These are phyloP conservation scores for Cercophora samala DNA, from an alignment of 495 filamentous ascomycete species.

Conservation along the genomic window DNA sequence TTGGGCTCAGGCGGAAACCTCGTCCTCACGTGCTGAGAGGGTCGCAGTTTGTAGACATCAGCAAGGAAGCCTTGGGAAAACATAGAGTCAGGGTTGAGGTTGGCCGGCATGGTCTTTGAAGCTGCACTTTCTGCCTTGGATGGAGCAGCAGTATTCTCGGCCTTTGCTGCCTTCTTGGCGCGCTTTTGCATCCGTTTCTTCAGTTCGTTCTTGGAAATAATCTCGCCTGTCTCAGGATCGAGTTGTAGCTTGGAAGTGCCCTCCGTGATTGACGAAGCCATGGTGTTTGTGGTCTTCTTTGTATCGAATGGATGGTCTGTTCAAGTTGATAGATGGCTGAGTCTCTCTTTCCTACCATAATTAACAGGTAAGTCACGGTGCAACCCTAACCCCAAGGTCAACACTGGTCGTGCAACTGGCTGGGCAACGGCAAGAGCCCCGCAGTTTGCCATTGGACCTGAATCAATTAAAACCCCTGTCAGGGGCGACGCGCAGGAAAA, in stretches of 20 bases:
- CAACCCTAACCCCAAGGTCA: no score
- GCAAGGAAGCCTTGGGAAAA: constrained; percentile 76
- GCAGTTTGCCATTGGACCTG: constrained; percentile 2
- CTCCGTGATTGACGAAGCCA: no score
- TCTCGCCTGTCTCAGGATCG: constrained; percentile 58
- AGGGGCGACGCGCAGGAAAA: constrained; percentile 19
- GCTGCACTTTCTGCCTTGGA: not conserved
- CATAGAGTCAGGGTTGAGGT: constrained; percentile 60
- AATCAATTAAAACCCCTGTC: constrained; percentile 35
- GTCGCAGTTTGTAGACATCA: constrained; percentile 68
- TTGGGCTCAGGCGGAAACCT: constrained; percentile 93
- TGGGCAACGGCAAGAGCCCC: constrained; percentile 10
- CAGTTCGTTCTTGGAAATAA: constrained; percentile 58
- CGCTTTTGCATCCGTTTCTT: constrained; percentile 59
- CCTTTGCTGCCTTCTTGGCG: constrained; percentile 51
- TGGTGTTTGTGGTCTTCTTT: no score
- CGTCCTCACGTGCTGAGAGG: constrained; percentile 74
- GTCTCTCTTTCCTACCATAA: no score
- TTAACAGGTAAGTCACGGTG: no score
- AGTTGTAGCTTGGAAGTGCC: constrained; percentile 49
- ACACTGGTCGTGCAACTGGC: not conserved
- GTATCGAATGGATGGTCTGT: no score
- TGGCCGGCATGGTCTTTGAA: constrained; percentile 33
- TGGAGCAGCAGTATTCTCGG: not conserved
- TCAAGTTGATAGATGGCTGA: no score